These are phyloP conservation scores for Dalechampia spathulata DNA, from an alignment of 441 rosid genomes.

Conservation along the genomic window DNA sequence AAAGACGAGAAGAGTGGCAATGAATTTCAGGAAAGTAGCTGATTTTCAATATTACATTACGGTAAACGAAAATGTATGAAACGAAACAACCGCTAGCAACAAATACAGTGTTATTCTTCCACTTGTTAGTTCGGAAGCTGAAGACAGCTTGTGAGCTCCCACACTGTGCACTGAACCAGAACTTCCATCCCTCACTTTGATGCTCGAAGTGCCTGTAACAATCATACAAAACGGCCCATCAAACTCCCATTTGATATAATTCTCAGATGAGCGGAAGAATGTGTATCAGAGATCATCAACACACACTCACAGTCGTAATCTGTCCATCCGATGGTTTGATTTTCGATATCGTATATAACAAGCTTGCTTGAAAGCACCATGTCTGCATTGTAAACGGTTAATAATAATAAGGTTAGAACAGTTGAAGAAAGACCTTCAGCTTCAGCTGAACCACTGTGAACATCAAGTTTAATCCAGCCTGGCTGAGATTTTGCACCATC, in stretches of 20 bases:
- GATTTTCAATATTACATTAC: no score
- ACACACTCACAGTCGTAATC: constrained; percentile 72
- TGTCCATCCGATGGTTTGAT: constrained; percentile 87
- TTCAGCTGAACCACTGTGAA: background rate
- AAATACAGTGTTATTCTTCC: constrained; percentile 26
- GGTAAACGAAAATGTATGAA: constrained; percentile 31
- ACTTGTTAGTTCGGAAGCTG: constrained; percentile 24
- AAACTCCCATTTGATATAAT: no score
- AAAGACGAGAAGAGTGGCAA: no score
- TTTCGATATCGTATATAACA: constrained; percentile 65
- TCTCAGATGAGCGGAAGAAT: no score
- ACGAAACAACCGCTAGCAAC: constrained; percentile 26
- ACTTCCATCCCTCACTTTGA: constrained; percentile 59
- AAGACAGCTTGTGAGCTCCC: constrained; percentile 49
- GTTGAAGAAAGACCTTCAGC: no score
- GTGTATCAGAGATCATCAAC: no score
- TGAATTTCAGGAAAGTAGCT: no score
- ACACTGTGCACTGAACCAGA: constrained; percentile 47
- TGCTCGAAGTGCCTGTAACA: constrained; percentile 58
- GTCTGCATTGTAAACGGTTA: constrained; percentile 39
- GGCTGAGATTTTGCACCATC: no score
- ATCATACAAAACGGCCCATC: constrained; percentile 1
- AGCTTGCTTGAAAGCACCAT: constrained; percentile 74
- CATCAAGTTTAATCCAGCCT: background rate
- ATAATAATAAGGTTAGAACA: no score